Base-by-base conservation (phyloP, 768 basidiomycete species). In the Ramaria rubella region DNA sequence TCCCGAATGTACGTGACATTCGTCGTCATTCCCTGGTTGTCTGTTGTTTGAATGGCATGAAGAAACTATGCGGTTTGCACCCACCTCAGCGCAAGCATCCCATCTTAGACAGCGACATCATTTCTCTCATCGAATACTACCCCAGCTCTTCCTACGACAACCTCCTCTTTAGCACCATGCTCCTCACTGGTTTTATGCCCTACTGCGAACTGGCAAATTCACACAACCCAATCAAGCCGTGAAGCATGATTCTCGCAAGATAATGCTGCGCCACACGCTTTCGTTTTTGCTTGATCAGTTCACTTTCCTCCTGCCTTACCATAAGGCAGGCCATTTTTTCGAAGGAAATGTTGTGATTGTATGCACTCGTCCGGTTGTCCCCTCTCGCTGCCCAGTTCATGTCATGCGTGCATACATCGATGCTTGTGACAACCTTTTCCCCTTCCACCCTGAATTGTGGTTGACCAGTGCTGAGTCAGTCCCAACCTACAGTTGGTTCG, bases 291-390 rank as follows among this genome's bases (percentile, higher is more conserved):
- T n/a, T 0, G 5, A 59, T 1, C 38, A 8, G 2, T 59, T 30
- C 19, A 11, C 9, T 0, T 74, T 69, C 48, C 26, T 62, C 12
- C 61, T 77, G 0, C 74, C 74, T 0, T n/a, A 44, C 0, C 75
- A 76, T 55, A 78, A 77, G 49, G 69, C 69, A 5, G 71, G n/a
- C n/a, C 51, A 31, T 2, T 43, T 40, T 29, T 64, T 61, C 36
- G 63, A 64, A 27, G 67, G 64, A 1, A 61, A 58, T 49, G 11
- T 14, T 1, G 29, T 65, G 21, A 23, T 56, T 4, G 55, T 68
- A 36, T 33, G 38, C 50, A 51, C 29, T 24, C 27, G 17, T 8
- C 15, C 12, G 26, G 11, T 5, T 57, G 31, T 24, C 15, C 34
- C 15, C 2, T n/a, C n/a, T n/a, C n/a, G n/a, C n/a, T n/a, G n/a